Conservation (phyloP, 768 basidiomycete species). For the Pisolithus sp. region DNA sequence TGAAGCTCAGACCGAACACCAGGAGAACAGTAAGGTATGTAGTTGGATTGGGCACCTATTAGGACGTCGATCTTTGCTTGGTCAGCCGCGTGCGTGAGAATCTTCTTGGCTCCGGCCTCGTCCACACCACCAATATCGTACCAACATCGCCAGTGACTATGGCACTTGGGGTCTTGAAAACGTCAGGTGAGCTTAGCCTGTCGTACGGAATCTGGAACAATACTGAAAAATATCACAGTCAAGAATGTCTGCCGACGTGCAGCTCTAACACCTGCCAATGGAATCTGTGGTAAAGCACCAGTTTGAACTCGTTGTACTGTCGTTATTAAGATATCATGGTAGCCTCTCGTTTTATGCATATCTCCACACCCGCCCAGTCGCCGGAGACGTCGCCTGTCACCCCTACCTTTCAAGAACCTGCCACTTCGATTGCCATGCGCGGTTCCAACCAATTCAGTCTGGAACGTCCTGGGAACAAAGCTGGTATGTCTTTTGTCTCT, state of each 20-base stretch:
- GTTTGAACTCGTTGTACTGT: not conserved
- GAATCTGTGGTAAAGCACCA: slow-evolving; percentile 34
- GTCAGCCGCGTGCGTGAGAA: not conserved
- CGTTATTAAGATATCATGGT: slow-evolving; percentile 1
- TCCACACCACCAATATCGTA: not conserved
- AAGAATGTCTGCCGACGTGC: slow-evolving; percentile 37
- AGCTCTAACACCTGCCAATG: slow-evolving; percentile 39
- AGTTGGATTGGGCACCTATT: too few species aligned
- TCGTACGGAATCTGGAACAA: not conserved
- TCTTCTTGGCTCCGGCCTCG: not conserved
- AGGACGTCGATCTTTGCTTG: not conserved
- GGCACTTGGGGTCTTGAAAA: slow-evolving; percentile 39
- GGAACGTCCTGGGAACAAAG: slow-evolving; percentile 84
- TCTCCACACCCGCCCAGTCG: slow-evolving; percentile 40
- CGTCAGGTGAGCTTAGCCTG: slow-evolving; percentile 24
- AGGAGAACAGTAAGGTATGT: too few species aligned
- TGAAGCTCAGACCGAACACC: too few species aligned
- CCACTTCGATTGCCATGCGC: slow-evolving; percentile 66
- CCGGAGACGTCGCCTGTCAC: slow-evolving; percentile 36
- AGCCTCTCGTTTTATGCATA: slow-evolving; percentile 54
- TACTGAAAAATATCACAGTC: slow-evolving; percentile 19
- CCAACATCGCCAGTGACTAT: slow-evolving; percentile 27
- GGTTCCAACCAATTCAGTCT: slow-evolving; percentile 82
- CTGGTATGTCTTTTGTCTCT: slow-evolving; percentile 45
- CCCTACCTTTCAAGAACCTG: slow-evolving; percentile 38